phyloP scores from a whole-genome alignment of 129 eudicot genomes.

The Chrysanthemum lavandulifolium region DNA sequence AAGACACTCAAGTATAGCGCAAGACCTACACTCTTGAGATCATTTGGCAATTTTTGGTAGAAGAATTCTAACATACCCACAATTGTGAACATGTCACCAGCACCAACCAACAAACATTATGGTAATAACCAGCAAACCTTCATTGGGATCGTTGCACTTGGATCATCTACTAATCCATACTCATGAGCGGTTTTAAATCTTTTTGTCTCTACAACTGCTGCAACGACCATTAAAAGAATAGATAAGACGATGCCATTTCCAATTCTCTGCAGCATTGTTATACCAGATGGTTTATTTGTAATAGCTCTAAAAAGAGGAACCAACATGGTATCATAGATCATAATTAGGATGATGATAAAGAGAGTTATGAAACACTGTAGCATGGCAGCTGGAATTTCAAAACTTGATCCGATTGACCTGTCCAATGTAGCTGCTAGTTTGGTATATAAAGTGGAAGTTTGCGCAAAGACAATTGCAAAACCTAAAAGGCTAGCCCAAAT shows the following conservation, averaged over 20 bases:
- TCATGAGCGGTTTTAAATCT: slow-evolving; percentile 43
- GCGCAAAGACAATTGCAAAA: slow-evolving; percentile 49
- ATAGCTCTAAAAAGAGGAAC: slow-evolving; percentile 44
- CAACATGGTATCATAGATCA: slow-evolving; percentile 51
- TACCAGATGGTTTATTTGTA: slow-evolving; percentile 38
- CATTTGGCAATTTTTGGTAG: slow-evolving; percentile 53
- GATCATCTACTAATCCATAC: slow-evolving; percentile 39
- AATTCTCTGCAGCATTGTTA: no score
- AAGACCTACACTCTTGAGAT: slow-evolving; percentile 51
- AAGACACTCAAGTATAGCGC: slow-evolving; percentile 40
- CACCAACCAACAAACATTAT: slow-evolving; percentile 43
- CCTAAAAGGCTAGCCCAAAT: slow-evolving; percentile 48
- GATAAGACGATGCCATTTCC: slow-evolving; percentile 49
- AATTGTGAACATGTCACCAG: slow-evolving; percentile 40
- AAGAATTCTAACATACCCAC: slow-evolving; percentile 62
- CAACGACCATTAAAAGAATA: slow-evolving; percentile 38
- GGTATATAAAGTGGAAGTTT: slow-evolving; percentile 52
- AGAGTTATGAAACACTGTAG: slow-evolving; percentile 36
- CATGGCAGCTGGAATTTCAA: slow-evolving; percentile 37
- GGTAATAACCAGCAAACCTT: slow-evolving; percentile 59
- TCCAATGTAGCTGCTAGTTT: slow-evolving; percentile 65
- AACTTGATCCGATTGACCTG: slow-evolving; percentile 38
- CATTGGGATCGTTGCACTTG: slow-evolving; percentile 46
- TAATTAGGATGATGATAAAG: slow-evolving; percentile 38
- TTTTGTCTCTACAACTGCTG: slow-evolving; percentile 50